Percentiles rank a stretch among this genome's conserved stretches.
Conservation (phyloP, 163 green algal species). For the Chlamydomonas reinhardtii region DNA sequence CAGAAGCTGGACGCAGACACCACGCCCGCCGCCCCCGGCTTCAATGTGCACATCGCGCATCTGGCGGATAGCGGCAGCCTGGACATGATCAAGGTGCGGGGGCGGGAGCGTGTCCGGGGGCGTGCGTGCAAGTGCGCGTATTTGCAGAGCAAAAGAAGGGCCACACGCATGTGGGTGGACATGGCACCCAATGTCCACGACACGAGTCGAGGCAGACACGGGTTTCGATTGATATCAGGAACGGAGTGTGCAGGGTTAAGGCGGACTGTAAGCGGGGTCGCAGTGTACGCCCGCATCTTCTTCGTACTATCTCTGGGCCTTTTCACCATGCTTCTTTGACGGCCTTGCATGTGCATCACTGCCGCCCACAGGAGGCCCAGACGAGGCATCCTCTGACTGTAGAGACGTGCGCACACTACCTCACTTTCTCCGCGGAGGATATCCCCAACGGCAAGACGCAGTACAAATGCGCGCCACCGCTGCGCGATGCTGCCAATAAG, state of each 20-base stretch:
- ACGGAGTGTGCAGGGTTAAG: no score
- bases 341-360: no score
- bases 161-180: no score
- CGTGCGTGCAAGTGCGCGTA: not conserved
- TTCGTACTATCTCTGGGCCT: no score
- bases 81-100: slow-evolving; percentile 64
- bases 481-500: slow-evolving; percentile 76
- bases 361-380: slow-evolving; percentile 54
- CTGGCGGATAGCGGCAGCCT: slow-evolving; percentile 75
- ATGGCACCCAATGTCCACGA: no score
- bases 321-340: no score
- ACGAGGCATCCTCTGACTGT: slow-evolving; percentile 79
- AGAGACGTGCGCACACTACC: slow-evolving; percentile 96
- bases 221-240: no score
- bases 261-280: no score
- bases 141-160: no score
- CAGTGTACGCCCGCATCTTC: no score
- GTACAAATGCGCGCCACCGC: slow-evolving; percentile 90
- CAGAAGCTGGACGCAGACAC: slow-evolving; percentile 51
- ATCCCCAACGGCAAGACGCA: slow-evolving; percentile 80
- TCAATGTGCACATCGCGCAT: slow-evolving; percentile 92
- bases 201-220: no score
- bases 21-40: slow-evolving; percentile 66
- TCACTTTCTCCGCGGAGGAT: slow-evolving; percentile 86
- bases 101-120: not conserved